A percentile compares a stretch with the other conserved stretches of the same genome.
Conservation (phyloP, 208 protist species). For the Giardia muris region DNA sequence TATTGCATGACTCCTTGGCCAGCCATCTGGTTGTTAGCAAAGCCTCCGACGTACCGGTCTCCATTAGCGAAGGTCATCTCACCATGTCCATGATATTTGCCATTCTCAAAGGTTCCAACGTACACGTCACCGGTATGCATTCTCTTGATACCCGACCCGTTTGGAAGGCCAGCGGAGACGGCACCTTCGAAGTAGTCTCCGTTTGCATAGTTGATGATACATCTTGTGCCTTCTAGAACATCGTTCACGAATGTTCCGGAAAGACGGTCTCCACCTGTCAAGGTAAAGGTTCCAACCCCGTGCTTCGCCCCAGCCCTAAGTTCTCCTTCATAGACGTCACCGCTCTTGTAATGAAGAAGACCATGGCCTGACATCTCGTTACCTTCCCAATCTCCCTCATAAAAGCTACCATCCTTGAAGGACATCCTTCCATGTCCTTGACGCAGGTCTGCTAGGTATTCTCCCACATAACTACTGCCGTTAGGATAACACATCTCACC, state of each 20-base stretch:
- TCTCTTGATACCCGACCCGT: background rate
- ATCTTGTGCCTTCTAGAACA: background rate
- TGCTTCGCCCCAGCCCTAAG: background rate
- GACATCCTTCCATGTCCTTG: background rate
- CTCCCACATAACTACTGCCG: background rate
- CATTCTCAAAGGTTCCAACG: background rate
- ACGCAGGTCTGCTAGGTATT: background rate
- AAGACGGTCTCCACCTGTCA: background rate
- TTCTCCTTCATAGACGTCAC: background rate
- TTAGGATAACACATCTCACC: background rate
- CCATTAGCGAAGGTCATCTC: background rate
- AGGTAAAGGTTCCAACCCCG: background rate
- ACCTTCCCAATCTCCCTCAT: background rate
- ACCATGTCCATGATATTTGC: background rate
- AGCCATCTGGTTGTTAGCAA: background rate
- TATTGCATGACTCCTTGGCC: background rate
- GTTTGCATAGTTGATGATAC: background rate
- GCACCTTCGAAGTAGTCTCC: background rate
- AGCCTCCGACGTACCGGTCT: background rate
- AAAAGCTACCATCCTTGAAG: background rate
- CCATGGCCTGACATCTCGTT: background rate
- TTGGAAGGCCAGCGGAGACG: background rate
- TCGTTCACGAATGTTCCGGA: background rate
- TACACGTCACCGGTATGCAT: background rate
- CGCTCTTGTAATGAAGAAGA: background rate